Conservation (phyloP, 352 stramenopile genomes). For the Globisporangium nunn region DNA sequence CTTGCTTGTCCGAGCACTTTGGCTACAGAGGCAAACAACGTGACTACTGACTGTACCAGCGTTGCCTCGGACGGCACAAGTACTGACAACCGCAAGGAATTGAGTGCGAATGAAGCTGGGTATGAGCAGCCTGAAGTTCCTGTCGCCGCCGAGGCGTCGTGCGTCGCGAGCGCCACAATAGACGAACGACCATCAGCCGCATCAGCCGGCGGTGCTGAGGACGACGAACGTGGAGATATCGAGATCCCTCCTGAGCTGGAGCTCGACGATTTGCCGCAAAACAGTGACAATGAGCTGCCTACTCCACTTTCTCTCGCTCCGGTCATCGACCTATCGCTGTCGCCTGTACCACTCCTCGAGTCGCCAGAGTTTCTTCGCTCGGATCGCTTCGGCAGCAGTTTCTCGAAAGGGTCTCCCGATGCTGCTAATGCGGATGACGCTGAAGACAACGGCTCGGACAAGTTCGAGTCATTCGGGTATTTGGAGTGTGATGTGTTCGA, state of each 20-base stretch:
- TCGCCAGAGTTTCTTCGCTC: constrained; percentile 1
- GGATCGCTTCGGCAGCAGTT: constrained; percentile 5
- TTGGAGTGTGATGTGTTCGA: constrained; percentile 19
- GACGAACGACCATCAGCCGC: background rate
- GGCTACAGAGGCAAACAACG: background rate
- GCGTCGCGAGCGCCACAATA: background rate
- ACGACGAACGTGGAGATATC: background rate
- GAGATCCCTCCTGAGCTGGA: background rate
- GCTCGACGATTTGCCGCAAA: background rate
- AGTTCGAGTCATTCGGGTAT: constrained; percentile 33
- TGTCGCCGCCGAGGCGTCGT: background rate
- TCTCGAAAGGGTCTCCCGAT: background rate
- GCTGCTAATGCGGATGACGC: too few relatives aligned
- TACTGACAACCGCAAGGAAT: background rate
- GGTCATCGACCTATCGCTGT: constrained; percentile 6
- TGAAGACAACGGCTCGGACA: constrained; percentile 12
- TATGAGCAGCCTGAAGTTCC: background rate
- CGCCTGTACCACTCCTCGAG: constrained; percentile 13
- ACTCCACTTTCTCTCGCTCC: background rate
- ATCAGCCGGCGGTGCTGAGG: background rate
- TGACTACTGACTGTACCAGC: too few relatives aligned
- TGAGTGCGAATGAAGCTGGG: background rate
- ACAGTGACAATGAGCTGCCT: background rate
- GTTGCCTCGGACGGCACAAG: background rate
- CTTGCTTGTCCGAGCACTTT: background rate